Percentiles rank a stretch among this genome's conserved stretches.
These are phyloP conservation scores for Penicillium sp. DNA, from an alignment of 2,329 filamentous ascomycete species.

Conservation along the genomic window DNA sequence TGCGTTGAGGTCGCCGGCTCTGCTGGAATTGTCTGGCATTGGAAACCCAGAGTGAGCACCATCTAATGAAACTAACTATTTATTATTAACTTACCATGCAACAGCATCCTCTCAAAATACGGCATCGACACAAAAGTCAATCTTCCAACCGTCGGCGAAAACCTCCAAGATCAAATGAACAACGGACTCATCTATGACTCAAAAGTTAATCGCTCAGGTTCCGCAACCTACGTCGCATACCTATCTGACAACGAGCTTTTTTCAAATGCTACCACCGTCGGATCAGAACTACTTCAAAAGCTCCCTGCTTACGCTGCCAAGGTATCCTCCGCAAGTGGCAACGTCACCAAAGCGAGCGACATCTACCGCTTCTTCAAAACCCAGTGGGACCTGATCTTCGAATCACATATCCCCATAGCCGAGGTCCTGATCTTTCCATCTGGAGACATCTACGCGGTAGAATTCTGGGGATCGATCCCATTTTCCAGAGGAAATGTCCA, in stretches of 20 bases:
- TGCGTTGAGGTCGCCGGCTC: conserved; percentile 50
- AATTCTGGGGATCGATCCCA: conserved; percentile 27
- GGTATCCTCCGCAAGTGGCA: conserved; percentile 15
- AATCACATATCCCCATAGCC: conserved; percentile 21
- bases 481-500: conserved; percentile 31
- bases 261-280: conserved; percentile 16
- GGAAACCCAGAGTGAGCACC: conserved; percentile 37
- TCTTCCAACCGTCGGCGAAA: conserved; percentile 43
- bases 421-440: conserved; percentile 24
- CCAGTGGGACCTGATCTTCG: conserved; percentile 28
- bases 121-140: conserved; percentile 24
- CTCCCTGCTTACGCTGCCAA: conserved; percentile 21
- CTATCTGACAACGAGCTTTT: conserved; percentile 22
- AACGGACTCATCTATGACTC: conserved; percentile 13
- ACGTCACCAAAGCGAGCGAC: conserved; percentile 13
- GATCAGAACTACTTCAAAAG: conserved; percentile 12
- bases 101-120: conserved; percentile 24
- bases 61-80: background rate
- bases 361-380: conserved; percentile 24
- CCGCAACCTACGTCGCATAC: conserved; percentile 17
- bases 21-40: conserved; percentile 57
- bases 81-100: background rate
- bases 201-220: conserved; percentile 11
- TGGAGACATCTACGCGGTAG: conserved; percentile 14
- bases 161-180: conserved; percentile 45